phyloP scores from a whole-genome alignment of 2,329 filamentous ascomycete species.

The Aspergillus intermedius region DNA sequence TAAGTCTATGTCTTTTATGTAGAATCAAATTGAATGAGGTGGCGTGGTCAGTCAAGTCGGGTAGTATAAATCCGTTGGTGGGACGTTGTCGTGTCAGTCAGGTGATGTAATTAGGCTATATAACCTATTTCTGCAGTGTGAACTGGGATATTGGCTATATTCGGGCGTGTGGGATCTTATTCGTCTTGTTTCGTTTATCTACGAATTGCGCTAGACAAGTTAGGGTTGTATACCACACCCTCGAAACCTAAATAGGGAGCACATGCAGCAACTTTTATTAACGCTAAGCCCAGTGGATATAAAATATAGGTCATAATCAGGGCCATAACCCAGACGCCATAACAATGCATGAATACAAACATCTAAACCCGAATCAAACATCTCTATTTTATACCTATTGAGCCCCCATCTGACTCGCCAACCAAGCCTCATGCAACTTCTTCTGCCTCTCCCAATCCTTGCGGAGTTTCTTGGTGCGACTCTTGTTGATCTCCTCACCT shows the following conservation, averaged over 20 bases:
- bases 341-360: neutral
- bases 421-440: slow-evolving; percentile 47
- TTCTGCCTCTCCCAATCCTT: slow-evolving; percentile 91
- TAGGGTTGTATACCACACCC: no score
- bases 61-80: neutral
- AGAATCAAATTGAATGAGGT: neutral
- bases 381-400: slow-evolving; percentile 3
- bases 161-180: no score
- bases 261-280: no score
- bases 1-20: no score
- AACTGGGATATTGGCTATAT: no score
- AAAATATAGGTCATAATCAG: neutral
- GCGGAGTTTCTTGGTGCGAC: slow-evolving; percentile 68
- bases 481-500: slow-evolving; percentile 76
- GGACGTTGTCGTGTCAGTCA: no score
- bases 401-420: slow-evolving; percentile 11
- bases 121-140: no score
- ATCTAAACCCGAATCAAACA: neutral
- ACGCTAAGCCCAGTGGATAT: neutral
- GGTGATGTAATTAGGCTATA: no score
- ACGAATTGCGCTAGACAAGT: no score
- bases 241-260: no score
- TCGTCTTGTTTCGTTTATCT: no score
- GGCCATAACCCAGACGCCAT: neutral
- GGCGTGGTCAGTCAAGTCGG: neutral